Evolutionary conservation across 345 rosid species (phyloP).

Genomic region (Hevea brasiliensis): DNA sequence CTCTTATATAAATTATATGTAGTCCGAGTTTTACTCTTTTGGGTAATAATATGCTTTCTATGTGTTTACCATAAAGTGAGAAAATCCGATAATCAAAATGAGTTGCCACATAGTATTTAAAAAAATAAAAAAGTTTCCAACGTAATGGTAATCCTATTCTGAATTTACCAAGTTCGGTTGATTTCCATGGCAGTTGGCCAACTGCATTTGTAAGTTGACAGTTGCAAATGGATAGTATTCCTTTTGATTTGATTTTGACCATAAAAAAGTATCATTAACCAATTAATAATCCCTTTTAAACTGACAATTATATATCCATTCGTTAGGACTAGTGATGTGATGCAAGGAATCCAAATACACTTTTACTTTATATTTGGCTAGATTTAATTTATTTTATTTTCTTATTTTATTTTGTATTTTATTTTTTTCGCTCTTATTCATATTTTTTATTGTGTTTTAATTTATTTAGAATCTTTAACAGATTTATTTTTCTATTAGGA

Average conservation of each 20-base stretch:
- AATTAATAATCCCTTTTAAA: no score
- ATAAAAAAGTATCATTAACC: neutral
- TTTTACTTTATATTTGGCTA: no score
- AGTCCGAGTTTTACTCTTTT: neutral
- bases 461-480: no score
- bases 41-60: neutral
- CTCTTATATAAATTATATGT: no score
- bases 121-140: neutral
- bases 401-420: no score
- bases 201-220: neutral
- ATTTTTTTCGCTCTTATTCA: no score
- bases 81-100: neutral
- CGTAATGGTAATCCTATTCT: conserved; percentile 9
- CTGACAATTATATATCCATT: no score
- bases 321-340: no score
- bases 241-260: neutral
- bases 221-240: conserved; percentile 1
- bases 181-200: conserved; percentile 8
- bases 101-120: neutral
- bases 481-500: no score
- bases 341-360: no score
- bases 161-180: conserved; percentile 2
- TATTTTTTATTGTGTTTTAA: no score
- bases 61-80: neutral
- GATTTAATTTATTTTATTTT: no score